Evolutionary conservation across 805 yeast genomes (phyloP), one percentile per base, ranked within the genome.

Genomic region (Nematodospora valgi): DNA sequence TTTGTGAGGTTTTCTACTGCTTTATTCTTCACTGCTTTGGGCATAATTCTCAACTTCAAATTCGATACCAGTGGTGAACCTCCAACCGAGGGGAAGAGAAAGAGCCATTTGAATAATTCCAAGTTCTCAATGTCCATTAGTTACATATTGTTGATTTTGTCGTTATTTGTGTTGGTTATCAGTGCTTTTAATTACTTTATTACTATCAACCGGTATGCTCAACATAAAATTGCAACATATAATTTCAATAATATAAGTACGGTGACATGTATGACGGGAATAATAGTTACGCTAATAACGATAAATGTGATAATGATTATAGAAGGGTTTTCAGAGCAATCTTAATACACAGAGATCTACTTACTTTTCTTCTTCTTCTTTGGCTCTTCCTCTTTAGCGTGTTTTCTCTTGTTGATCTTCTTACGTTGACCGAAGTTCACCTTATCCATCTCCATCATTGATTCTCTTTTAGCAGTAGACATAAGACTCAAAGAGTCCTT

Each of bases 371-470:
- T 23, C 27, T 43, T 44, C 32, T 38, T 39, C 15, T 34, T 34
- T 16, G 36, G 34, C 25, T 43, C 37, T 33, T 34, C 30, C 6
- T 23, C 23, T 34, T 27, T 36, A n/a, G 33, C 37, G 28, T 39
- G 46, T 53, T 71, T 74, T 31, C 56, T 59, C 50, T 68, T 74
- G 45, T 78, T 76, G 27, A 64, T 72, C 48, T 66, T 70, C 44
- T 68, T 70, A 46, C 73, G 73, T 49, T 86, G 95, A 9, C 97
- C 96, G 56, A 89, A 91, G 14, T 78, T 75, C 42, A 86, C 96
- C 43, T 76, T 77, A 43, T 91, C 97, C 96, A 93, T 88, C 24
- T 86, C 96, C 85, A 91, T 78, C 36, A 83, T 56, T 3, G 96
- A 85, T 56, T 89, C 96, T 47, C 96, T 74, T 62, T 86, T 87